phyloP scores from a whole-genome alignment of 257 asterid species.

The Nicotiana knightiana region DNA sequence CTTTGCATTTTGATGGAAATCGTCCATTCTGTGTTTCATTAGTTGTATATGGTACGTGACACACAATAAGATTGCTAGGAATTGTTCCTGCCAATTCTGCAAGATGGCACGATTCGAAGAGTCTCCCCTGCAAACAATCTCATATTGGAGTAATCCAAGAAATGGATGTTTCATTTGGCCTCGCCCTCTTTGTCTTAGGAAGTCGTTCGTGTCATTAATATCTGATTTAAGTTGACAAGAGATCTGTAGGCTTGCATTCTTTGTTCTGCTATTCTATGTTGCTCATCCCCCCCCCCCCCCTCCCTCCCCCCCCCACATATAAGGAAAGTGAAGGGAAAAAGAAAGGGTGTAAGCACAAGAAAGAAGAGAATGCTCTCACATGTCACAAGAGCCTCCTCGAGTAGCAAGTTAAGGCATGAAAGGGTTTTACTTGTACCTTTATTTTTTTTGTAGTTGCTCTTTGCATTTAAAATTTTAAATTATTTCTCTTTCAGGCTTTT shows the following conservation, averaged over 20 bases:
- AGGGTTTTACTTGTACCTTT: neutral
- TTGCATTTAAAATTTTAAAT: neutral
- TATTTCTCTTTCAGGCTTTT: neutral
- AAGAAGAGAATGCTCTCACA: neutral
- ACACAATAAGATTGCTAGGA: neutral
- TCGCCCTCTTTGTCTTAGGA: neutral
- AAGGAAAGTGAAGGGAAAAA: neutral
- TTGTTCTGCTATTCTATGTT: neutral
- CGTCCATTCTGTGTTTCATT: neutral
- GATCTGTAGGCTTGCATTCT: neutral
- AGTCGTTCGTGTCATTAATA: neutral
- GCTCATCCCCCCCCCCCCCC: neutral
- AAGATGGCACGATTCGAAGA: neutral
- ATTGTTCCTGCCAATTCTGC: neutral
- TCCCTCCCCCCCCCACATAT: neutral
- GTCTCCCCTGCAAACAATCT: neutral
- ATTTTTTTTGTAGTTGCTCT: neutral
- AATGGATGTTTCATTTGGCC: neutral
- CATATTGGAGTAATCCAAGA: neutral
- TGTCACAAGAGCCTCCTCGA: neutral
- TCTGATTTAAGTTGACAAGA: neutral
- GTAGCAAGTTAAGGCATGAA: neutral
- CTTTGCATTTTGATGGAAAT: neutral
- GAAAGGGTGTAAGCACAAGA: neutral
- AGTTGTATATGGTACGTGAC: neutral